These are phyloP conservation scores for Brachypodium distachyon DNA, from an alignment of 202 grass and related monocot species.

Conservation along the genomic window DNA sequence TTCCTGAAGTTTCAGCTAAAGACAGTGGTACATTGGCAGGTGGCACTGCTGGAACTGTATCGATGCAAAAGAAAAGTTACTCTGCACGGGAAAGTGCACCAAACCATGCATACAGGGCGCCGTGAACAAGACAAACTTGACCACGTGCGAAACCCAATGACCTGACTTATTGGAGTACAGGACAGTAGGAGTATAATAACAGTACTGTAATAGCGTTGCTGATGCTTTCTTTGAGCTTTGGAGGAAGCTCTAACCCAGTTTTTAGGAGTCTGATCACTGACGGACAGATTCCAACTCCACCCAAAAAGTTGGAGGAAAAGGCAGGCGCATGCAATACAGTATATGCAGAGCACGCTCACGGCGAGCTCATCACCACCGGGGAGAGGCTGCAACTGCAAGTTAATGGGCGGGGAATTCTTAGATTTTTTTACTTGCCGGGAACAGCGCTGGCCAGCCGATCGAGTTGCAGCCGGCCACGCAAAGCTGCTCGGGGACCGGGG, in stretches of 20 bases:
- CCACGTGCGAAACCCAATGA: neutral
- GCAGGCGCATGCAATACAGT: neutral
- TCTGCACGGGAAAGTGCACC: neutral
- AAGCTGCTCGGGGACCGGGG: too few relatives aligned
- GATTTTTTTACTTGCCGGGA: too few relatives aligned
- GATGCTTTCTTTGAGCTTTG: neutral
- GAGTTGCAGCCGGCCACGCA: too few relatives aligned
- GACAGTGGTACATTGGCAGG: neutral
- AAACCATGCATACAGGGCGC: neutral
- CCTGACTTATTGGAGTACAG: too few relatives aligned
- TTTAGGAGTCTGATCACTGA: too few relatives aligned
- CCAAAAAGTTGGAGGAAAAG: neutral
- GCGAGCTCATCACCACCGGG: too few relatives aligned
- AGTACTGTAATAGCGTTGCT: neutral
- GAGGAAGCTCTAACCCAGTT: neutral
- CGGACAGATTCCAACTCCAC: neutral
- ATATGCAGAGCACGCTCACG: too few relatives aligned
- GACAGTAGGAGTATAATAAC: too few relatives aligned
- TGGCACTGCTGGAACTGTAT: neutral
- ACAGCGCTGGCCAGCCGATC: too few relatives aligned
- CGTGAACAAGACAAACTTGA: conserved; percentile 4
- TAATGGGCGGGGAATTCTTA: too few relatives aligned
- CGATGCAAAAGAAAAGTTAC: neutral
- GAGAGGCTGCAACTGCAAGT: too few relatives aligned
- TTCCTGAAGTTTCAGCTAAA: neutral